phyloP scores from a whole-genome alignment of 108 stramenopile species.

The Craspedostauros australis region DNA sequence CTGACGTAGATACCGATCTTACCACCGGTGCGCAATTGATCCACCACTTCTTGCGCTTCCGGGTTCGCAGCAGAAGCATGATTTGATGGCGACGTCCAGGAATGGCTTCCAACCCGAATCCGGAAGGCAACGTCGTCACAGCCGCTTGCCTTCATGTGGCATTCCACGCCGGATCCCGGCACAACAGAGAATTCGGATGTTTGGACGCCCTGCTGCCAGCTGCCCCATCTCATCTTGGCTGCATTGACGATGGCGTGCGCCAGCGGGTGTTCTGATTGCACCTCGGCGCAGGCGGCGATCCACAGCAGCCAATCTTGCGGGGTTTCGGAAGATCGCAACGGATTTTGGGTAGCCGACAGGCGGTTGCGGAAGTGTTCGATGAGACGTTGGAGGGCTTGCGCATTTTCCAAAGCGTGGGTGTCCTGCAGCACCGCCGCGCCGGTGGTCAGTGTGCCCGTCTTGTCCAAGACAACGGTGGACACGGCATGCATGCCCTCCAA shows the following conservation, averaged over 20 bases:
- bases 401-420: conserved; percentile 34
- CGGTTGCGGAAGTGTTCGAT: too few relatives aligned
- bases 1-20: conserved; percentile 60
- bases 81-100: conserved; percentile 2
- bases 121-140: conserved; percentile 14
- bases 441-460: conserved; percentile 90
- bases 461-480: conserved; percentile 88
- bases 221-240: conserved; percentile 49
- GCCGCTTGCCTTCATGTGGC: conserved; percentile 16
- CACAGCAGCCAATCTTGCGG: conserved; percentile 27
- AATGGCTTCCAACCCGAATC: conserved; percentile 51
- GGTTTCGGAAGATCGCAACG: conserved; percentile 22
- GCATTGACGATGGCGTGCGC: conserved; percentile 61
- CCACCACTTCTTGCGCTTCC: conserved; percentile 36
- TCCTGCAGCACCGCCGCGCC: conserved; percentile 62
- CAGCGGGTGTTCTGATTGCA: conserved; percentile 64
- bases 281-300: conserved; percentile 70
- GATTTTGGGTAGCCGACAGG: too few relatives aligned
- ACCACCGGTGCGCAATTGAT: conserved; percentile 31
- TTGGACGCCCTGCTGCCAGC: conserved; percentile 27
- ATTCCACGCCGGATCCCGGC: conserved; percentile 63
- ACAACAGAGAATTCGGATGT: conserved; percentile 39
- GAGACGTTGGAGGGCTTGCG: conserved; percentile 19
- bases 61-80: conserved; percentile 22
- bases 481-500: conserved; percentile 73